A percentile compares a stretch with the other conserved stretches of the same genome.
Evolutionary conservation across 2,329 filamentous ascomycete species (phyloP).

Genomic region (Fusarium siculi): DNA sequence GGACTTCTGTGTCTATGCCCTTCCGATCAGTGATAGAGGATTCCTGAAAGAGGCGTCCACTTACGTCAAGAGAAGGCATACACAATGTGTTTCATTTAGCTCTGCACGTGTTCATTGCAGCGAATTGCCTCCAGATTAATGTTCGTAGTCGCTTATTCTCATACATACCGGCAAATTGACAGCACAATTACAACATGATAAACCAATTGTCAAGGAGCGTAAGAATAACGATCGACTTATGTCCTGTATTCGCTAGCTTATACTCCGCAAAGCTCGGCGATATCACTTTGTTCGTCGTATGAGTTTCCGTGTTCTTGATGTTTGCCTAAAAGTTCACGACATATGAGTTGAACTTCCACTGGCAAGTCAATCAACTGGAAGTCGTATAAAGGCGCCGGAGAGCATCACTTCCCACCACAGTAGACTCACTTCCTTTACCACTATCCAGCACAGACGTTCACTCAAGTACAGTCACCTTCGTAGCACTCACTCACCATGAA

Average conservation of each 20-base stretch:
- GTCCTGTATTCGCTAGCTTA: rapidly evolving
- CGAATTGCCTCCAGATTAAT: no score
- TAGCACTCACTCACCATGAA: rapidly evolving
- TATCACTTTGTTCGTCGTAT: not conserved
- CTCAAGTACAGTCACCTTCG: not conserved
- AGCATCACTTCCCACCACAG: rapidly evolving
- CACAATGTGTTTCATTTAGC: no score
- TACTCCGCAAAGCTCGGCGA: rapidly evolving
- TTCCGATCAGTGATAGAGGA: not conserved
- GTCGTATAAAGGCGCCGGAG: rapidly evolving
- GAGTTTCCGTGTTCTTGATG: rapidly evolving
- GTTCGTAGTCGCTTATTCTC: not conserved
- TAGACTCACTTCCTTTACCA: rapidly evolving
- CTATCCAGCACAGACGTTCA: rapidly evolving
- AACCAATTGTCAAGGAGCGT: rapidly evolving
- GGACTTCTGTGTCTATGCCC: no score
- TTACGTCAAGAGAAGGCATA: no score
- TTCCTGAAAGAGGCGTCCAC: no score
- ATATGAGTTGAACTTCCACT: rapidly evolving
- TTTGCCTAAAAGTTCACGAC: rapidly evolving
- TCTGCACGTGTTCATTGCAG: no score
- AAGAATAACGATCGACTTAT: rapidly evolving
- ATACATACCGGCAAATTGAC: rapidly evolving
- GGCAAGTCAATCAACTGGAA: not conserved
- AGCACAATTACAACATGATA: rapidly evolving